These are phyloP conservation scores for Conidiobolus incongruus DNA, from an alignment of 371 early-diverging fungal species.

Conservation along the genomic window DNA sequence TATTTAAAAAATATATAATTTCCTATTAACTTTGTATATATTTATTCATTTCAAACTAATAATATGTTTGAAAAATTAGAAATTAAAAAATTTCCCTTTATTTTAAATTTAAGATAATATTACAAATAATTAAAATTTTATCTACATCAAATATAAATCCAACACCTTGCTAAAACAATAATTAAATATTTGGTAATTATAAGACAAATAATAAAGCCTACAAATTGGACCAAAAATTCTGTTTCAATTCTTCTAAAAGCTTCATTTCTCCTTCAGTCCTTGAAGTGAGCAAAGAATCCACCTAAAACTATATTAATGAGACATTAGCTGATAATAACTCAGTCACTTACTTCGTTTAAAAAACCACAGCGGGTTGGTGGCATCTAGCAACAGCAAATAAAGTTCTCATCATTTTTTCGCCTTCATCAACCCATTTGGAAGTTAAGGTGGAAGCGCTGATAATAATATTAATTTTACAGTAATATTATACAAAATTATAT, in stretches of 20 bases:
- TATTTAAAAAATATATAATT: too few relatives aligned
- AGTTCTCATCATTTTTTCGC: conserved; percentile 82
- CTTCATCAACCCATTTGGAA: conserved; percentile 92
- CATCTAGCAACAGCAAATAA: conserved; percentile 78
- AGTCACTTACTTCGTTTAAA: conserved; percentile 16
- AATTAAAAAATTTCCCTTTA: too few relatives aligned
- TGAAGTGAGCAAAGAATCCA: conserved; percentile 80
- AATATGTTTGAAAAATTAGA: too few relatives aligned
- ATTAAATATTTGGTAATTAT: conserved; percentile 15
- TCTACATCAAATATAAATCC: too few relatives aligned
- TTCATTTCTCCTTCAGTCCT: conserved; percentile 81
- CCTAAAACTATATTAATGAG: conserved; percentile 13
- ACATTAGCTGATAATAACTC: background rate
- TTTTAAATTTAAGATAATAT: too few relatives aligned
- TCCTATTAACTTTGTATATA: too few relatives aligned
- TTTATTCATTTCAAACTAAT: too few relatives aligned
- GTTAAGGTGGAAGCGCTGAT: conserved; percentile 61
- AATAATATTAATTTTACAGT: background rate
- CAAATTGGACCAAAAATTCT: conserved; percentile 65
- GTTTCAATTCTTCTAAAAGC: conserved; percentile 67
- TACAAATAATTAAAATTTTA: conserved; percentile 66
- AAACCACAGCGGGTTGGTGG: conserved; percentile 74
- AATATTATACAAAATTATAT: background rate
- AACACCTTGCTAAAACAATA: too few relatives aligned
- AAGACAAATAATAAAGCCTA: conserved; percentile 53